Conservation (phyloP, 805 yeast species). For the Saccharomycopsis amapae region DNA sequence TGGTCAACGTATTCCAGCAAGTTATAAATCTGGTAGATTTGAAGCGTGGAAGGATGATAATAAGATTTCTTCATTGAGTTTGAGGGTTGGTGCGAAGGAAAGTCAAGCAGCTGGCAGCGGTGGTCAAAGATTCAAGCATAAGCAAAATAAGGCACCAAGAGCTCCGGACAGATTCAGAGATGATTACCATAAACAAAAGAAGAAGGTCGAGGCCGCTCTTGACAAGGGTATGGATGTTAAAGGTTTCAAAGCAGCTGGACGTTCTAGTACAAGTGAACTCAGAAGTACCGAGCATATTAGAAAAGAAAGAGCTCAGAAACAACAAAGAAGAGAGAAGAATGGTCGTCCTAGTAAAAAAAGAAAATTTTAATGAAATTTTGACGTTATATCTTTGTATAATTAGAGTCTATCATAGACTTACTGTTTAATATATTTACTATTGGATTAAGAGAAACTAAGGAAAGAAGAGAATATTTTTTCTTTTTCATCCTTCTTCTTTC, state of each 20-base stretch:
- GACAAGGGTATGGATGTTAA: slow-evolving; percentile 68
- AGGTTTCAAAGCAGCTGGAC: slow-evolving; percentile 44
- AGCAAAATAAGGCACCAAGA: slow-evolving; percentile 71
- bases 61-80: slow-evolving; percentile 40
- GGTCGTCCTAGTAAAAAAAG: slow-evolving; percentile 61
- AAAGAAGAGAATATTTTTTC: not conserved
- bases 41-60: slow-evolving; percentile 85
- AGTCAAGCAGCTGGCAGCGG: slow-evolving; percentile 23
- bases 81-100: slow-evolving; percentile 46
- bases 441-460: not conserved
- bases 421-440: not conserved
- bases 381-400: not conserved
- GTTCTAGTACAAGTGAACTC: slow-evolving; percentile 42
- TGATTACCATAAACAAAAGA: slow-evolving; percentile 74
- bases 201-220: slow-evolving; percentile 71
- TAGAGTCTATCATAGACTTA: not conserved
- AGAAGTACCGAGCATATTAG: slow-evolving; percentile 68
- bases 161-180: slow-evolving; percentile 88
- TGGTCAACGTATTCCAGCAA: slow-evolving; percentile 88
- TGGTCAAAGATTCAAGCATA: slow-evolving; percentile 62
- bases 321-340: slow-evolving; percentile 74
- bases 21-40: slow-evolving; percentile 82
- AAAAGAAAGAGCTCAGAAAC: slow-evolving; percentile 62
- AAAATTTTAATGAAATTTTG: slow-evolving; percentile 23
- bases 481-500: not conserved